Base-by-base conservation (phyloP, 2,329 filamentous ascomycete species). In the Macrophomina phaseolina region DNA sequence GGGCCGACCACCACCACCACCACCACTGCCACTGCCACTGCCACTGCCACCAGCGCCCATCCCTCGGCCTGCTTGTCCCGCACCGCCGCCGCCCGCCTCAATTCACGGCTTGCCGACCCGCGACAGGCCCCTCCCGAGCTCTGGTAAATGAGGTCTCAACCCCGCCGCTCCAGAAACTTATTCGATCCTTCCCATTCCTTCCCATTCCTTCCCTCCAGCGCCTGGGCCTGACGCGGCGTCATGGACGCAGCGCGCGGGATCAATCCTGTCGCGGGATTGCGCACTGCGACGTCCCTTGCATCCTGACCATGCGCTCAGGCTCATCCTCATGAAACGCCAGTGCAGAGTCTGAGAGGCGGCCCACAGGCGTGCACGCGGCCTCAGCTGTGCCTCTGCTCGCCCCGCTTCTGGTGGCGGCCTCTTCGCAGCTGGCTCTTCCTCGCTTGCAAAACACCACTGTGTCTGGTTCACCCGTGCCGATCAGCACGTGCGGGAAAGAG, bases 401-500 rank as follows among this genome's bases (percentile, higher is more conserved):
- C 30, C 48, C 28, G 48, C 51, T 12, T 28, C 30, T 6, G 56
- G 40, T 34, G 56, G 40, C 56, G 12, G 55, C 40, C n/a, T 48
- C 42, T 61, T 30, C 16, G 45, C 56, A 49, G 28, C 30, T 28
- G 30, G 23, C 30, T 23, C 56, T 6, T 9, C 42, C 14, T 49
- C 45, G 42, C 32, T 38, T 49, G 5, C 23, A 3, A 23, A 23
- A 23, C 23, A 23, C 23, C 23, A 23, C 23, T 23, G 23, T 23
- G 23, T 61, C 30, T 61, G 42, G 56, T 23, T 48, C 56, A 36
- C 56, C 40, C 40, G 56, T 9, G 56, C 28, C 42, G 56, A 61
- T 61, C 56, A 18, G 28, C 8, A 28, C 40, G 18, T 62, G 45
- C 58, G 38, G 45, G 42, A 48, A 48, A 36, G 18, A 62, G 58